These are phyloP conservation scores for Thraustochytrium sp. DNA, from an alignment of 352 stramenopile genomes.

Conservation along the genomic window DNA sequence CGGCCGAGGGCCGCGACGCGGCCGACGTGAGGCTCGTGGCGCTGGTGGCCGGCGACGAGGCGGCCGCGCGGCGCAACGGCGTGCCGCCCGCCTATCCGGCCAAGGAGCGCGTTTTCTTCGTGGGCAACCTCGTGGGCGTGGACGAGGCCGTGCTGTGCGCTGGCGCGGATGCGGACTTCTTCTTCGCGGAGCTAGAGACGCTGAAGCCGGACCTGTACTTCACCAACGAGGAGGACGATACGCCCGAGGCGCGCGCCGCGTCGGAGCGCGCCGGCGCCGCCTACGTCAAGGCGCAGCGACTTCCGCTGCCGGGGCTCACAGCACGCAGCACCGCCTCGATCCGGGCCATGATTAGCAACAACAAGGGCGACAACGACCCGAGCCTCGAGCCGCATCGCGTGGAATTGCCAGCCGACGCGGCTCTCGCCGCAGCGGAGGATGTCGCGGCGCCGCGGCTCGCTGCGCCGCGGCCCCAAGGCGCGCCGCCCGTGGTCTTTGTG, in stretches of 20 bases:
- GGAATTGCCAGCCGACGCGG: too few species aligned
- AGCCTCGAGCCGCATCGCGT: too few species aligned
- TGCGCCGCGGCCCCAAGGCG: neutral
- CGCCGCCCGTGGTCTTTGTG: slow-evolving; percentile 21
- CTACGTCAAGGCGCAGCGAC: neutral
- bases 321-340: slow-evolving; percentile 1
- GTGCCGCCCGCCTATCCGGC: neutral
- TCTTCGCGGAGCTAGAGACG: neutral
- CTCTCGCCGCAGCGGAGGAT: too few species aligned
- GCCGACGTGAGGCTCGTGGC: neutral
- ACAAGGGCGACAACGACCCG: neutral
- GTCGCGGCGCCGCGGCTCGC: neutral
- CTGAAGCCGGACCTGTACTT: neutral
- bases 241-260: neutral
- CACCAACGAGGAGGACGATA: neutral
- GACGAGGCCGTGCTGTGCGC: neutral
- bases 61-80: neutral
- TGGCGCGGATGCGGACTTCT: neutral
- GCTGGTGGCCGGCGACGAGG: neutral
- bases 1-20: neutral
- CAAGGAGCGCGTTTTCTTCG: neutral
- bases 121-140: neutral
- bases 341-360: neutral
- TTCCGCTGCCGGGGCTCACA: neutral
- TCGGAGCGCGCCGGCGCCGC: neutral